A percentile compares a stretch with the other conserved stretches of the same genome.
Evolutionary conservation across 202 grass and related monocot species (phyloP).

Genomic region (Miscanthus sacchariflorus): DNA sequence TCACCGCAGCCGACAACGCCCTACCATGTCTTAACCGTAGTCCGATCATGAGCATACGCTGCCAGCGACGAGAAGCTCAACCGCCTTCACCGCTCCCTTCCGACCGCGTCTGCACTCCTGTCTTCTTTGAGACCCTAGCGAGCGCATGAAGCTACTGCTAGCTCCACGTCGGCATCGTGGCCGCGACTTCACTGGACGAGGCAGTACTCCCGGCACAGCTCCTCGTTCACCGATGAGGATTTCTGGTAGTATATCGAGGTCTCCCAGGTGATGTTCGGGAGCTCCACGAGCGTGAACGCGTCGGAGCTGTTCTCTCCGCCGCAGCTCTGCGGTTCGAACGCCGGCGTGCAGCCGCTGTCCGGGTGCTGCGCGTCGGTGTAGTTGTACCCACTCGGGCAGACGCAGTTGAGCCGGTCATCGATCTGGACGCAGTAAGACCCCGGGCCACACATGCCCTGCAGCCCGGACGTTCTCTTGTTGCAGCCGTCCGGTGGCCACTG

Average conservation of each 20-base stretch:
- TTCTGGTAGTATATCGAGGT: constrained; percentile 36
- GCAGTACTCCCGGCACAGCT: constrained; percentile 18
- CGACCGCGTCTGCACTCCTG: too few relatives aligned
- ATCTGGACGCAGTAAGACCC: constrained; percentile 16
- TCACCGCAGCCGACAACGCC: too few relatives aligned
- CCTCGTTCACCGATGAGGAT: not conserved
- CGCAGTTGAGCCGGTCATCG: constrained; percentile 3
- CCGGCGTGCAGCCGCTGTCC: constrained; percentile 43
- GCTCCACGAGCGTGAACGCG: not conserved
- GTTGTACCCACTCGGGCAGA: constrained; percentile 26
- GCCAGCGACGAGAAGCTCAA: too few relatives aligned
- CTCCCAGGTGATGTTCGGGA: constrained; percentile 34
- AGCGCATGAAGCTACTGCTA: too few relatives aligned
- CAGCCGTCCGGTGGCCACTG: not conserved
- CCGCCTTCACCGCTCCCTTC: too few relatives aligned
- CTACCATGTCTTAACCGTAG: too few relatives aligned
- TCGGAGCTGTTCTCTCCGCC: not conserved
- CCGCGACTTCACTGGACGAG: too few relatives aligned
- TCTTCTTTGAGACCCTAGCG: too few relatives aligned
- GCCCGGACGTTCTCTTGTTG: constrained; percentile 14
- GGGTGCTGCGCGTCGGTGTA: constrained; percentile 21
- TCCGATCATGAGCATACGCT: too few relatives aligned
- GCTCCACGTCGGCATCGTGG: too few relatives aligned
- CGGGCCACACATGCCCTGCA: constrained; percentile 42
- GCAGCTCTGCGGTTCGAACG: constrained; percentile 30